Evolutionary conservation across 2,329 filamentous ascomycete species (phyloP), one percentile per base, ranked within the genome.

Genomic region (Diplodia sapinea): DNA sequence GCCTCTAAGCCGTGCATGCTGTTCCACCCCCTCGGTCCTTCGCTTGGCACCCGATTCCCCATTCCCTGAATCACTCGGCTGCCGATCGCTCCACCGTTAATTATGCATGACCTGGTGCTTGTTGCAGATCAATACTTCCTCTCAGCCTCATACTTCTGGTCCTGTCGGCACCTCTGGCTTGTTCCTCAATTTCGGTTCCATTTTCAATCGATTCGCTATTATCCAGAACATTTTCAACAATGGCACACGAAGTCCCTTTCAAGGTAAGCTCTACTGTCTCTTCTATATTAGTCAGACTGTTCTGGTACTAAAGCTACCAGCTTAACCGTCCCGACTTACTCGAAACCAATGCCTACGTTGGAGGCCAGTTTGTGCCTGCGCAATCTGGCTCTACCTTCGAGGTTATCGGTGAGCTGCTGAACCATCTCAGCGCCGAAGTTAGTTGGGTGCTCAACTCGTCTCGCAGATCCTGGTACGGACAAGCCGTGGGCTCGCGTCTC

Each of bases 381-480:
- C 85, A 85, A 72, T 86, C 85, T 3, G 83, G 84, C 63, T 85
- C 86, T 73, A 80, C 83, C 63, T 88, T 87, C 70, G 84, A 87
- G 69, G 81, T 88, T 50, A 78, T 85, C 65, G 85, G 84, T 85
- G 2, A 68, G 75, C 72, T 47, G 15, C 17, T 38, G 20, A 7
- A 8, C 2, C 12, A 20, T n/a, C 5, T 17, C n/a, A 49, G 9
- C 23, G 33, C 23, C 9, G 6, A 12, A 20, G 2, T 54, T 29
- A 12, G 8, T 9, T 9, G 15, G 13, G 49, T 57, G 17, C 11
- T 17, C 4, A 17, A 23, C 8, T 50, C 12, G n/a, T 43, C 47
- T 33, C 40, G 52, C 69, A 87, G 86, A 84, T 69, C 82, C 82
- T 26, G 82, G 82, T 55, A 85, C 78, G 65, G 82, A 82, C 71